Percentiles rank a stretch among this genome's conserved stretches.
phyloP scores from a whole-genome alignment of 2,329 filamentous ascomycete genomes.

The Ophiostoma triangulosporum region DNA sequence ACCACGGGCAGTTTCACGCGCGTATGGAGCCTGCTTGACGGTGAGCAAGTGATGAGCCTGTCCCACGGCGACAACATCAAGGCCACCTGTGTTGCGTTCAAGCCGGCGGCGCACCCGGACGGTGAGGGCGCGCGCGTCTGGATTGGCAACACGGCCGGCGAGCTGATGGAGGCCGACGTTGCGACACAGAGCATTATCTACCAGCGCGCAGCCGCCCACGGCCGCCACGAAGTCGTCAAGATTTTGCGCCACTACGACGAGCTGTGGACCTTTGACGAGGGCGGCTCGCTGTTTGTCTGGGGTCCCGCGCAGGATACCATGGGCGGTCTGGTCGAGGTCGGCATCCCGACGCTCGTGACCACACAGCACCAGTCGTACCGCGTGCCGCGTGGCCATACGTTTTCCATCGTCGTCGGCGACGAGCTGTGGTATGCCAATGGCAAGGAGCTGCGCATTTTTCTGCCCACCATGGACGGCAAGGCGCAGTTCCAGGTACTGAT shows the following conservation, averaged over 20 bases:
- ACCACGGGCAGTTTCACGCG: constrained; percentile 77
- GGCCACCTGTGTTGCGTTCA: constrained; percentile 71
- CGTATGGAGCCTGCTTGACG: constrained; percentile 75
- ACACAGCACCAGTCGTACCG: constrained; percentile 62
- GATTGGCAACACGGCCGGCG: constrained; percentile 80
- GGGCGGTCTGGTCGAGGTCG: constrained; percentile 18
- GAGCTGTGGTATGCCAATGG: constrained; percentile 80
- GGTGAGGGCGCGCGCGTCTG: constrained; percentile 74
- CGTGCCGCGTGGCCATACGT: constrained; percentile 68
- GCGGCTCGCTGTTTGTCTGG: constrained; percentile 80
- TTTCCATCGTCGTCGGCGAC: constrained; percentile 75
- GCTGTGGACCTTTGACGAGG: constrained; percentile 88
- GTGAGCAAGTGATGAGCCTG: constrained; percentile 67
- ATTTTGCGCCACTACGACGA: constrained; percentile 80
- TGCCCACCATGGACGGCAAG: constrained; percentile 54
- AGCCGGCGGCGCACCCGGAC: constrained; percentile 62
- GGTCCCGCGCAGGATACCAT: constrained; percentile 52
- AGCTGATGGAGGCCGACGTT: constrained; percentile 82
- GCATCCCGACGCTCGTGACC: constrained; percentile 55
- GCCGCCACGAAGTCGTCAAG: constrained; percentile 63
- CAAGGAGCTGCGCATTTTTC: constrained; percentile 76
- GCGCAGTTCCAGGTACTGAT: constrained; percentile 62
- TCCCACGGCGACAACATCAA: constrained; percentile 76
- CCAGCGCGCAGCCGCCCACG: constrained; percentile 59
- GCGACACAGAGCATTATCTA: constrained; percentile 54